Evolutionary conservation across 106 monocot genomes (phyloP), one percentile per base, ranked within the genome.

Genomic region (Hemerocallis citrina): DNA sequence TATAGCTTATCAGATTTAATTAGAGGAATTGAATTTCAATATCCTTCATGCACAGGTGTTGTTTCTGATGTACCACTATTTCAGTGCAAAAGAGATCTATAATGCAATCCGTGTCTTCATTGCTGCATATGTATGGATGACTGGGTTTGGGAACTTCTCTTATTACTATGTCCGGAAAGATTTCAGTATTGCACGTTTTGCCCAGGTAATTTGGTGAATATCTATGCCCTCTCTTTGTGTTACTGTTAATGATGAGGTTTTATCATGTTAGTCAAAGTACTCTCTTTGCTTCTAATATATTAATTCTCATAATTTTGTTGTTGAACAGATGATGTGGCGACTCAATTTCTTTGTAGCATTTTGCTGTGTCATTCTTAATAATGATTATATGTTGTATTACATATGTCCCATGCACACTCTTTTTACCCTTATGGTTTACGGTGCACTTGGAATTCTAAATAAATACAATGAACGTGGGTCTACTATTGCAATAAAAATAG

Each of bases 71-170:
- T 98, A 98, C 68, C 96, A 98, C 44, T 98, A 98, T 68, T 98
- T 98, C 75, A 78, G 72, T 71, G 96, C 96, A 31, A 77, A 75
- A 37, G 96, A 98, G 61, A 85, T 98, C 55, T 98, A 98, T 49
- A 98, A 98, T 77, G 96, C 96, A 57, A 92, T 98, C 20, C 90
- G 96, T 60, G 42, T 98, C 5, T 98, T 98, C 55, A 98, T 98
- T 65, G 91, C 96, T 77, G 79, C 84, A 52, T 98, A 98, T 77
- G 96, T 98, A 16, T 98, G 96, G 96, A 98, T 98, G 96, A 98
- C 96, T 73, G 96, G 96, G 33, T 98, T 98, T 85, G 96, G 96
- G n/a, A 98, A 98, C 57, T 98, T 98, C 76, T 98, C 96, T 24
- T 98, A 98, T 65, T 98, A 98, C 60, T 98, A 92, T 70, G 64